A percentile compares a stretch with the other conserved stretches of the same genome.
These are phyloP conservation scores for Stagonosporopsis chrysanthemi DNA, from an alignment of 2,329 filamentous ascomycete species.

Conservation along the genomic window DNA sequence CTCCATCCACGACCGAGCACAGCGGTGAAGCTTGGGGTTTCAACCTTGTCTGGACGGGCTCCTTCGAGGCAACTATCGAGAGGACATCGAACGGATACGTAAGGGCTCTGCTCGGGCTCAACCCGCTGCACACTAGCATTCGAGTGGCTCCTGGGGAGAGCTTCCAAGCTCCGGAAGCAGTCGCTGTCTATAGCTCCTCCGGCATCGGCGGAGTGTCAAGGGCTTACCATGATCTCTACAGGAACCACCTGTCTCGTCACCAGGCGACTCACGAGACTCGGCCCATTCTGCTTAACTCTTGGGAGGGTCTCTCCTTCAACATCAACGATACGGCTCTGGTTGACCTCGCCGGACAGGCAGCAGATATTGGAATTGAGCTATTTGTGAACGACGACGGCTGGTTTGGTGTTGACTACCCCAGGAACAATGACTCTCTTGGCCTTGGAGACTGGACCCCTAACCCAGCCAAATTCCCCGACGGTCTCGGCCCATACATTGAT, in stretches of 20 bases:
- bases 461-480: conserved; percentile 65
- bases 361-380: conserved; percentile 66
- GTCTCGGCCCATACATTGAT: conserved; percentile 60
- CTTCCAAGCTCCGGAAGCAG: conserved; percentile 68
- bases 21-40: conserved; percentile 70
- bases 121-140: conserved; percentile 68
- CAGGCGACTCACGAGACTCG: conserved; percentile 61
- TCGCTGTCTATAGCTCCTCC: conserved; percentile 66
- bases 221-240: conserved; percentile 67
- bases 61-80: conserved; percentile 68
- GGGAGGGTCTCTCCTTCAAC: conserved; percentile 69
- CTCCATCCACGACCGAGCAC: conserved; percentile 66
- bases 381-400: conserved; percentile 72
- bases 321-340: conserved; percentile 65
- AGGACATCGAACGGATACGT: conserved; percentile 68
- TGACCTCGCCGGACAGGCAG: conserved; percentile 63
- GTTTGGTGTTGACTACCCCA: conserved; percentile 70
- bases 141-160: conserved; percentile 63
- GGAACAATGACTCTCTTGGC: conserved; percentile 63
- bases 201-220: conserved; percentile 70
- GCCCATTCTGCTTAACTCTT: conserved; percentile 69
- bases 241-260: conserved; percentile 66
- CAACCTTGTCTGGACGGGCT: conserved; percentile 70
- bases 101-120: conserved; percentile 67
- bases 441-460: conserved; percentile 71